Base-by-base conservation (phyloP, 495 filamentous ascomycete genomes). In the Halenospora varia region DNA sequence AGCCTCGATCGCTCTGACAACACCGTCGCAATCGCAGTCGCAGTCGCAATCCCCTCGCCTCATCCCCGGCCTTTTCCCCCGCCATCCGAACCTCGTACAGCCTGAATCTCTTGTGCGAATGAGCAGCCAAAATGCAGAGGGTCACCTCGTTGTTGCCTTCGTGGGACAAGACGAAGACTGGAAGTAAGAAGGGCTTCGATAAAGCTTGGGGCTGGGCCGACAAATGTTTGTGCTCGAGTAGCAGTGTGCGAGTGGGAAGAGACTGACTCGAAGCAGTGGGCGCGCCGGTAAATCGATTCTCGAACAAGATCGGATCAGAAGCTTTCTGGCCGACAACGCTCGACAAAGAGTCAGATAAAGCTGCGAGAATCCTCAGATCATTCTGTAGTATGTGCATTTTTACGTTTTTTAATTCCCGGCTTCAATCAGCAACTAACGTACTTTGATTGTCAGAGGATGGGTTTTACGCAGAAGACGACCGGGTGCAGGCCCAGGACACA, bases 291-390 rank as follows among this genome's bases (percentile, higher is more conserved):
- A 91, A 92, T 66, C 82, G 78, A 46, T 67, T 91, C 1, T 85
- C 83, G 11, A 88, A 92, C 70, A 83, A 81, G 57, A 73, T 92
- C 10, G 88, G 88, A 48, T 79, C 81, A 23, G 89, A 94, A 66
- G 86, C 87, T 2, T 90, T 92, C 67, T 91, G 88, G 88, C 89
- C 89, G 11, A 89, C 86, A 57, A 83, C 77, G 13, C 75, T 92
- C 56, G 89, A 92, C 60, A 87, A 85, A 62, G 89, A 94, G 73
- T 82, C 81, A 69, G 87, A 92, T 70, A 92, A 94, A 71, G 88
- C 88, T 4, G 89, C 89, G 40, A 78, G 89, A 10, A 92, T 94
- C 44, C 66, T 94, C 29, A 79, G 83, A 63, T 88, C 84, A 59
- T 94, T 92, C 69, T 92, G 88, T 74, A 88, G 80, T 82, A 68